Percentiles rank a stretch among this genome's conserved stretches.
These are phyloP conservation scores for Triglochin maritima DNA, from an alignment of 106 monocot species.

Conservation along the genomic window DNA sequence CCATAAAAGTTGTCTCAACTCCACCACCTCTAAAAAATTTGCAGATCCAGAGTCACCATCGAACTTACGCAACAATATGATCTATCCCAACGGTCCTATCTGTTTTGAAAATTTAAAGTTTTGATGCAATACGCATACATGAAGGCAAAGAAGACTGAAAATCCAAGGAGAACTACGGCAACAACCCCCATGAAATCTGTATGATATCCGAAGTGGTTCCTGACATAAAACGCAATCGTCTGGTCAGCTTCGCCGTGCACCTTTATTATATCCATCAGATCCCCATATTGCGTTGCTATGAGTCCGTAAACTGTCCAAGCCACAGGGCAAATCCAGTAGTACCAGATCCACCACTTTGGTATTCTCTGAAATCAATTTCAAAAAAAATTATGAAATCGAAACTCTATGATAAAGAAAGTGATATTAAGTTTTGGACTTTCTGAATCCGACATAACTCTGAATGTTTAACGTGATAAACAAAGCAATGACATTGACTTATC, in stretches of 20 bases:
- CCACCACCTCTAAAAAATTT: no score
- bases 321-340: constrained; percentile 57
- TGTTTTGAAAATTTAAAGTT: constrained; percentile 58
- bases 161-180: constrained; percentile 37
- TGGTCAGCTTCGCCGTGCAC: constrained; percentile 27
- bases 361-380: constrained; percentile 35
- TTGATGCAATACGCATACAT: constrained; percentile 48
- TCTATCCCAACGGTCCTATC: constrained; percentile 15
- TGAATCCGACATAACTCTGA: background rate
- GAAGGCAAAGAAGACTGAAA: constrained; percentile 54
- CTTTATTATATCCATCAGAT: constrained; percentile 34
- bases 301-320: constrained; percentile 73
- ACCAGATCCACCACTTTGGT: constrained; percentile 77
- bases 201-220: constrained; percentile 41
- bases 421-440: background rate
- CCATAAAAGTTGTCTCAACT: no score
- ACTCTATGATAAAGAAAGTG: no score
- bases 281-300: constrained; percentile 56
- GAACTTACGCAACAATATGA: background rate
- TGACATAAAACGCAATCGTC: constrained; percentile 30
- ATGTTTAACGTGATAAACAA: background rate
- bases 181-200: constrained; percentile 43
- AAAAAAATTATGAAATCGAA: background rate
- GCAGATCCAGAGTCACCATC: background rate
- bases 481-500: no score